Conservation (phyloP, 2,329 filamentous ascomycete genomes). For the Knufia fluminis region DNA sequence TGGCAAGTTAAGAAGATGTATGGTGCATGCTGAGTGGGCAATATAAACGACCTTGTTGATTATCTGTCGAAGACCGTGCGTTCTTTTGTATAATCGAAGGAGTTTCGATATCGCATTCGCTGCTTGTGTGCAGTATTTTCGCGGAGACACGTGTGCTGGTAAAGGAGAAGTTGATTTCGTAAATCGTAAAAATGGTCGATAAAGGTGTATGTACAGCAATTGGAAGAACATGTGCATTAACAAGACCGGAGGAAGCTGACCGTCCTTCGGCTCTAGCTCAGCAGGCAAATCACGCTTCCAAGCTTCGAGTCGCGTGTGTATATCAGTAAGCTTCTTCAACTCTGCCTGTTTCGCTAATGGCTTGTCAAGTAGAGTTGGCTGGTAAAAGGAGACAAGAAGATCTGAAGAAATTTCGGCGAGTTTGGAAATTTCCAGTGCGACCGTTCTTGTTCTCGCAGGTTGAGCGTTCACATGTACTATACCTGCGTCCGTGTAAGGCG, state of each 20-base stretch:
- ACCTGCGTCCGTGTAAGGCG: constrained; percentile 77
- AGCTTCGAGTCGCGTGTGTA: constrained; percentile 79
- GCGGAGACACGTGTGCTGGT: constrained; percentile 76
- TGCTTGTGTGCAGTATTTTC: constrained; percentile 82
- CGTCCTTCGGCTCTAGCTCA: constrained; percentile 83
- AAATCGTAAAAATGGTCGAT: constrained; percentile 91
- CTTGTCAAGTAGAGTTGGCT: constrained; percentile 57
- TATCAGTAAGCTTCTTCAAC: constrained; percentile 82
- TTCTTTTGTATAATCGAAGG: constrained; percentile 87
- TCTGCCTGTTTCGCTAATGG: constrained; percentile 67
- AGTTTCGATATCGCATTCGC: constrained; percentile 85
- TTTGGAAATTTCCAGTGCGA: constrained; percentile 69
- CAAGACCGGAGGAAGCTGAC: constrained; percentile 73
- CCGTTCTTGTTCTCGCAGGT: constrained; percentile 71
- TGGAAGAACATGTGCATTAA: constrained; percentile 97
- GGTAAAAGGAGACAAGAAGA: constrained; percentile 81
- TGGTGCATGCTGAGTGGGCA: constrained; percentile 84
- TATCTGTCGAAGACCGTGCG: constrained; percentile 83
- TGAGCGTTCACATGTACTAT: constrained; percentile 64
- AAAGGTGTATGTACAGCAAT: constrained; percentile 88
- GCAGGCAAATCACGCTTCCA: constrained; percentile 78
- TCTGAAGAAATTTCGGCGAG: constrained; percentile 93
- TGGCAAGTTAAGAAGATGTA: constrained; percentile 84
- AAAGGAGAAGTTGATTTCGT: constrained; percentile 70
- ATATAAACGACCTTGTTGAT: constrained; percentile 97